A percentile compares a stretch with the other conserved stretches of the same genome.
phyloP scores from a whole-genome alignment of 805 yeast species.

The Kazachstania martiniae region DNA sequence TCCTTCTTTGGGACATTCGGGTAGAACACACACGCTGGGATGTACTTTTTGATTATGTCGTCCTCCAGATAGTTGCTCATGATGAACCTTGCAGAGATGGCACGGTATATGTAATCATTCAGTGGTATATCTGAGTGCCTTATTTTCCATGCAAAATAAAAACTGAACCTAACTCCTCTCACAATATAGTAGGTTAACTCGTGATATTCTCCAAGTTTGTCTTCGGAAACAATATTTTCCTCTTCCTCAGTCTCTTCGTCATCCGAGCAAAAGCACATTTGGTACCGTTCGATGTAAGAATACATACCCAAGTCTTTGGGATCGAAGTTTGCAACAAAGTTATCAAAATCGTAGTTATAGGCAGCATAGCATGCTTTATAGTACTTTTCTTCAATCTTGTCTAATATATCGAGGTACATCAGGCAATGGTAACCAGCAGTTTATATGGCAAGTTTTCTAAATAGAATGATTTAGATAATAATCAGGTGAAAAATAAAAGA shows the following conservation, averaged over 20 bases:
- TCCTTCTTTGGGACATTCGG: constrained; percentile 2
- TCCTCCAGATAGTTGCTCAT: constrained; percentile 3
- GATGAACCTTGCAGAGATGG: constrained; percentile 1
- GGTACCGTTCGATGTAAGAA: too few relatives aligned
- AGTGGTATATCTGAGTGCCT: not conserved
- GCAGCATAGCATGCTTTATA: constrained; percentile 1
- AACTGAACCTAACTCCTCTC: constrained; percentile 1
- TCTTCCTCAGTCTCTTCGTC: too few relatives aligned
- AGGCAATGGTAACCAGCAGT: too few relatives aligned
- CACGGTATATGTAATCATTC: not conserved
- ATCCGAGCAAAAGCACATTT: too few relatives aligned
- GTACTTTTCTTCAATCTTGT: constrained; percentile 1
- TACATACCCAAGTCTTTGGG: not conserved
- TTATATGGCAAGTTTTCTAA: too few relatives aligned
- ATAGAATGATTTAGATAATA: too few relatives aligned
- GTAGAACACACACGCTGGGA: constrained; percentile 1
- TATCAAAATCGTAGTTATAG: not conserved
- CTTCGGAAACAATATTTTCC: too few relatives aligned
- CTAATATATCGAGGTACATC: not conserved
- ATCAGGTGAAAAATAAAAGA: too few relatives aligned
- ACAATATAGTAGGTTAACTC: not conserved
- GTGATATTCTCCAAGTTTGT: not conserved
- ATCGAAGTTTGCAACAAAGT: not conserved
- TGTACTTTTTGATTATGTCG: constrained; percentile 1
- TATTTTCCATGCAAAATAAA: constrained; percentile 1